Evolutionary conservation across 345 rosid species (phyloP).

Genomic region (Linum lewisii): DNA sequence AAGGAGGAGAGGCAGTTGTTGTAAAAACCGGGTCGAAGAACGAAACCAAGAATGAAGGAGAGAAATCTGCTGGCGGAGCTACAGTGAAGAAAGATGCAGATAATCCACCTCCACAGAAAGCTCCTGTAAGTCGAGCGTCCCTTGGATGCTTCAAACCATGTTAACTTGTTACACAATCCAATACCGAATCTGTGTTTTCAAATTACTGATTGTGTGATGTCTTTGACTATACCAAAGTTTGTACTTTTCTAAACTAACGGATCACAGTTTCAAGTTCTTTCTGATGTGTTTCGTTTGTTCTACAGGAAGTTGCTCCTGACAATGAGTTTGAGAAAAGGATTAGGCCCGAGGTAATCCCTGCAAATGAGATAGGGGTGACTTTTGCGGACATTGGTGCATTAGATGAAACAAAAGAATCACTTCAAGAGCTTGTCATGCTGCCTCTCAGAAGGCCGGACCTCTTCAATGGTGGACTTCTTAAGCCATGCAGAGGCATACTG

Average conservation of each 20-base stretch:
- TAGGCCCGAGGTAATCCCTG: constrained; percentile 97
- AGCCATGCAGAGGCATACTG: constrained; percentile 93
- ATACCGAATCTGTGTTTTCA: no score
- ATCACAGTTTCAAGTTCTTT: constrained; percentile 4
- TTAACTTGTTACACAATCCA: neutral
- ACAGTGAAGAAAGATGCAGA: constrained; percentile 55
- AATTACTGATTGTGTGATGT: no score
- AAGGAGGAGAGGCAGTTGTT: constrained; percentile 34
- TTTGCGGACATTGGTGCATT: constrained; percentile 88
- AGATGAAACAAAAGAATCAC: constrained; percentile 87
- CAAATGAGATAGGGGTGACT: constrained; percentile 89
- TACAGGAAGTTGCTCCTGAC: constrained; percentile 82
- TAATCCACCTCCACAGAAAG: constrained; percentile 49
- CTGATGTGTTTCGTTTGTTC: constrained; percentile 6
- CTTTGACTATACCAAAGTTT: no score
- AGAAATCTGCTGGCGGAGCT: constrained; percentile 46
- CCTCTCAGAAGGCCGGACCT: constrained; percentile 95
- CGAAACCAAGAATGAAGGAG: constrained; percentile 42
- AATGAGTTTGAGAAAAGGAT: constrained; percentile 94
- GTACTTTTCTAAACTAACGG: neutral
- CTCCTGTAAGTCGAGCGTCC: constrained; percentile 34
- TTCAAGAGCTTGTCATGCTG: constrained; percentile 97
- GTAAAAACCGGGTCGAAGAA: constrained; percentile 56
- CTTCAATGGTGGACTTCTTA: constrained; percentile 90
- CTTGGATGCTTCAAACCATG: neutral